Percentiles rank a stretch among this genome's conserved stretches.
Evolutionary conservation across 2,329 filamentous ascomycete genomes (phyloP).

Genomic region (Geosmithia putterillii): DNA sequence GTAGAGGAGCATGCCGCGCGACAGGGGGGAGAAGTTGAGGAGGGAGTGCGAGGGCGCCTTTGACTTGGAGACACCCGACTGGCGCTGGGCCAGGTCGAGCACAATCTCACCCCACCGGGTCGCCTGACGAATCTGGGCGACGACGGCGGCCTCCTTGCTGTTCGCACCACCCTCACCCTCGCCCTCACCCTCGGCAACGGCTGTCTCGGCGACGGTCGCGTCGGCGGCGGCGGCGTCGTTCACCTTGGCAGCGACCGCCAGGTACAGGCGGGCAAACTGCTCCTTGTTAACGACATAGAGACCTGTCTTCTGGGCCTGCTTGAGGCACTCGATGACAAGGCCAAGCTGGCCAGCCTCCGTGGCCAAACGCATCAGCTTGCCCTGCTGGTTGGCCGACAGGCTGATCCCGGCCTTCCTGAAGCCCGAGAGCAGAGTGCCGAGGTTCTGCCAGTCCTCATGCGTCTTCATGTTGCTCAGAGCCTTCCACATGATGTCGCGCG

Average conservation of each 20-base stretch:
- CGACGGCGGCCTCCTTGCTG: constrained; percentile 14
- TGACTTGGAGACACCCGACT: too few species aligned
- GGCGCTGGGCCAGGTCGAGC: constrained; percentile 33
- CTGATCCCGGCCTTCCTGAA: constrained; percentile 27
- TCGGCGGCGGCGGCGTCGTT: constrained; percentile 15
- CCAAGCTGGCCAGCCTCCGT: constrained; percentile 26
- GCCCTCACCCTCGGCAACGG: too few species aligned
- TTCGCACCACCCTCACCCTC: too few species aligned
- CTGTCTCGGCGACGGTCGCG: too few species aligned
- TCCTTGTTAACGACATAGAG: constrained; percentile 28
- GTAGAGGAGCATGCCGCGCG: constrained; percentile 18
- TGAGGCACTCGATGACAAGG: constrained; percentile 36
- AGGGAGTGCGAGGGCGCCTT: constrained; percentile 2
- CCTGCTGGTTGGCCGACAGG: constrained; percentile 19
- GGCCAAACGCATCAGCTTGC: constrained; percentile 27
- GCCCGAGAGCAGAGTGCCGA: constrained; percentile 38
- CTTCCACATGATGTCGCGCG: constrained; percentile 20
- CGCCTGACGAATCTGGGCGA: constrained; percentile 24
- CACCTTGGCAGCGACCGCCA: constrained; percentile 22
- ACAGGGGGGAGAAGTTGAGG: constrained; percentile 12
- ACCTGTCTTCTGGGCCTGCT: constrained; percentile 30
- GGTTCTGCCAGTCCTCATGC: constrained; percentile 37
- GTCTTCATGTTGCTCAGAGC: constrained; percentile 34
- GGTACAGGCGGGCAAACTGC: constrained; percentile 17
- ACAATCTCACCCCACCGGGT: constrained; percentile 33